Evolutionary conservation across 495 filamentous ascomycete species (phyloP).

Genomic region (Podospora comata): DNA sequence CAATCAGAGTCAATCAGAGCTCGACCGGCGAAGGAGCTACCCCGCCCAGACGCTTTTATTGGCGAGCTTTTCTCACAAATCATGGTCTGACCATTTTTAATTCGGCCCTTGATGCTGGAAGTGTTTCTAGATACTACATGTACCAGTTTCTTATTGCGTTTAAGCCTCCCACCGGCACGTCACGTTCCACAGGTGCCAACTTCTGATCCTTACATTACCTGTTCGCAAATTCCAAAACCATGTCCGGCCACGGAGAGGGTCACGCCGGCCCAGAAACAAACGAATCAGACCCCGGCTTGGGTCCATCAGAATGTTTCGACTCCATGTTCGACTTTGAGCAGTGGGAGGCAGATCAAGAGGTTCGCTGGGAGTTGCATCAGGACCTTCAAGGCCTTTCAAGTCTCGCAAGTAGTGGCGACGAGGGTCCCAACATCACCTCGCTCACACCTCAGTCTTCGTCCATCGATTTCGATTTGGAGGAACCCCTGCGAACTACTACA

Average conservation of each 20-base stretch:
- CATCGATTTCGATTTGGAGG: neutral
- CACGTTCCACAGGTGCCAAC: neutral
- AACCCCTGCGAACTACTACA: neutral
- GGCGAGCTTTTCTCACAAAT: neutral
- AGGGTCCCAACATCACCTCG: neutral
- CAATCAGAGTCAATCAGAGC: neutral
- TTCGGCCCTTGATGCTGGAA: neutral
- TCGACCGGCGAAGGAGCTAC: neutral
- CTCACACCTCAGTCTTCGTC: neutral
- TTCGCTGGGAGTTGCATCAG: neutral
- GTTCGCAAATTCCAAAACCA: neutral
- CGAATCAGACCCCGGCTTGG: neutral
- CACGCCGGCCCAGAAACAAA: neutral
- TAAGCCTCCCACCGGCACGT: neutral
- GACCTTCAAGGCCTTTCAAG: neutral
- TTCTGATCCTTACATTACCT: neutral
- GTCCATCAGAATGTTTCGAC: neutral
- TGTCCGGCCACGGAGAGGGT: neutral
- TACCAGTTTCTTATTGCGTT: no score
- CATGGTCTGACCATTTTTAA: neutral
- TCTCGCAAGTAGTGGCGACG: neutral
- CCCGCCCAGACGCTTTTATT: neutral
- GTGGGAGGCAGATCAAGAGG: neutral
- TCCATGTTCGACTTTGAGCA: neutral
- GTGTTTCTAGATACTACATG: no score